phyloP scores from a whole-genome alignment of 345 rosid genomes.

The Acer campestre region DNA sequence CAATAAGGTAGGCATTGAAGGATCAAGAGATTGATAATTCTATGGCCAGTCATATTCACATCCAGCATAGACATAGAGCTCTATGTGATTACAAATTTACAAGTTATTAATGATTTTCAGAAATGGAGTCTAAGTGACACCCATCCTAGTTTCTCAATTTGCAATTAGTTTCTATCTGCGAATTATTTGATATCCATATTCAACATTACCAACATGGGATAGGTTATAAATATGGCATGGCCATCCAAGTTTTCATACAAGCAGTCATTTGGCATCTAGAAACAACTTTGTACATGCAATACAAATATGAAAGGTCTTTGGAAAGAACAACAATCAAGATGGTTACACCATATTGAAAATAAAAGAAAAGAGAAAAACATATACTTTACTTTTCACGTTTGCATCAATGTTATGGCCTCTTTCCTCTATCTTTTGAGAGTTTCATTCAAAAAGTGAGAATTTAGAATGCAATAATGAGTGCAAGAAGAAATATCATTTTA shows the following conservation, averaged over 20 bases:
- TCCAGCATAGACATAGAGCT: background rate
- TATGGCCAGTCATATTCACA: background rate
- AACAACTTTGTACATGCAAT: background rate
- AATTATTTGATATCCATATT: constrained; percentile 1
- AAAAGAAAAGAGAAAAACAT: background rate
- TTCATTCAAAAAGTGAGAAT: background rate
- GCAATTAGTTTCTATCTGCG: background rate
- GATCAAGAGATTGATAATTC: background rate
- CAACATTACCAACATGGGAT: background rate
- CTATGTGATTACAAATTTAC: background rate
- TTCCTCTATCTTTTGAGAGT: background rate
- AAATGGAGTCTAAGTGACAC: background rate
- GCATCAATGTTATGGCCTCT: background rate
- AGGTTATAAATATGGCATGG: background rate
- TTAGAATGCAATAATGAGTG: background rate
- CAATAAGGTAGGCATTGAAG: background rate
- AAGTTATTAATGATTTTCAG: background rate
- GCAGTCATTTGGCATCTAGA: background rate
- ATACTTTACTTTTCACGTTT: background rate
- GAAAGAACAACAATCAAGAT: constrained; percentile 1
- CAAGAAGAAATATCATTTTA: background rate
- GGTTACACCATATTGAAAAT: background rate
- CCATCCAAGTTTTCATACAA: background rate
- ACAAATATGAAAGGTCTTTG: background rate
- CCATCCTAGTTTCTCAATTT: background rate